Percentiles rank a stretch among this genome's conserved stretches.
These are phyloP conservation scores for Auricularia sp. DNA, from an alignment of 768 basidiomycete genomes.

Conservation along the genomic window DNA sequence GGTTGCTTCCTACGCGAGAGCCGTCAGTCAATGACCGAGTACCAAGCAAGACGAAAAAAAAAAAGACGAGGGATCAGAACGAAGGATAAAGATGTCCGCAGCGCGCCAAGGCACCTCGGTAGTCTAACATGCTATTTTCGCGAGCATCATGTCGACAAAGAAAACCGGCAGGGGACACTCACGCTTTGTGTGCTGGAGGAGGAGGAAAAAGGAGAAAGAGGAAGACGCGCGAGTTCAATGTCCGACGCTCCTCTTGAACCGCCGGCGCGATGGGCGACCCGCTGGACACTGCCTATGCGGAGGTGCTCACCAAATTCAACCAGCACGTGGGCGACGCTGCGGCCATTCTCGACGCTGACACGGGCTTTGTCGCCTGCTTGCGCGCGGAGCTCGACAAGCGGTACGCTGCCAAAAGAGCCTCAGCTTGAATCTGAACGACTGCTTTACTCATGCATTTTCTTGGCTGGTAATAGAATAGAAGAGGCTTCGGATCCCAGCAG, in stretches of 20 bases:
- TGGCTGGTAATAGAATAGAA: neutral
- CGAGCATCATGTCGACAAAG: neutral
- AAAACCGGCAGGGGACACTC: too few relatives aligned
- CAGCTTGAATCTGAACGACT: neutral
- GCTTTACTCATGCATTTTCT: too few relatives aligned
- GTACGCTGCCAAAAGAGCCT: neutral
- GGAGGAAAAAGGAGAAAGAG: too few relatives aligned
- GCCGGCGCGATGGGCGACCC: neutral
- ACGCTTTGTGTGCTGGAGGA: too few relatives aligned
- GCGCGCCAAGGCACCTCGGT: neutral
- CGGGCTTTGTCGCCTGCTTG: neutral
- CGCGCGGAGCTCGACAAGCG: neutral
- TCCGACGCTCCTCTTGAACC: too few relatives aligned
- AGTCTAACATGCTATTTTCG: conserved; percentile 3
- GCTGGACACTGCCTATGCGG: neutral
- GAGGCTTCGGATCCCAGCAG: neutral
- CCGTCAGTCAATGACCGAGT: too few relatives aligned
- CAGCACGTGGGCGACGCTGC: neutral
- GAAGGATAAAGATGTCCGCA: neutral
- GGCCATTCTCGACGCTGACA: neutral
- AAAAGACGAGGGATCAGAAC: neutral
- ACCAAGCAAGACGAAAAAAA: neutral
- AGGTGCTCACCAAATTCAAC: neutral
- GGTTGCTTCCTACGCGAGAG: too few relatives aligned
- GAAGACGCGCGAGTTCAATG: too few relatives aligned